These are phyloP conservation scores for Aspergillus sp. DNA, from an alignment of 2,329 filamentous ascomycete species.

Conservation along the genomic window DNA sequence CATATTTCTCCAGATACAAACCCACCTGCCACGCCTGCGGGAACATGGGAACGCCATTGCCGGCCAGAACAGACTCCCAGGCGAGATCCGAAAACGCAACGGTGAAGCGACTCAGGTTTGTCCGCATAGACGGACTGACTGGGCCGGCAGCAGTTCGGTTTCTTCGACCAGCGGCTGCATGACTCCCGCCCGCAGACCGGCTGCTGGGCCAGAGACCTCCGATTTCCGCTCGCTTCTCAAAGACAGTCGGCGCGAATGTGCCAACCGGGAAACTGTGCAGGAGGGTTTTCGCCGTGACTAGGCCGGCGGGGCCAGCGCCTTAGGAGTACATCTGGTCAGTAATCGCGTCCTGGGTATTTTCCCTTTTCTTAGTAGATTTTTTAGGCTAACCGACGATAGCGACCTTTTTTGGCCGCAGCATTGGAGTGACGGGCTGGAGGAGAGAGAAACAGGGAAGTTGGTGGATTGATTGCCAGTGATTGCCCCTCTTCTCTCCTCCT, in stretches of 20 bases:
- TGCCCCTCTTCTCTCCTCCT: too few species aligned
- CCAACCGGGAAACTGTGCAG: conserved; percentile 47
- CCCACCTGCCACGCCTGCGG: conserved; percentile 71
- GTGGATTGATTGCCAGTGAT: too few species aligned
- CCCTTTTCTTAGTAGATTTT: conserved; percentile 6
- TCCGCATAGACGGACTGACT: conserved; percentile 50
- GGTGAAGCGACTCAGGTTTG: conserved; percentile 68
- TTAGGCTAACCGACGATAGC: conserved; percentile 41
- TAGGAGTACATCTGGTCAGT: background rate
- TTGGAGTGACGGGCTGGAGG: too few species aligned
- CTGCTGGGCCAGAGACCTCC: conserved; percentile 68
- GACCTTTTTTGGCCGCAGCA: conserved; percentile 35
- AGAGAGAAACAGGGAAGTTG: too few species aligned
- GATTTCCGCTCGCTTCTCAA: conserved; percentile 55
- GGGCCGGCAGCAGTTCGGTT: conserved; percentile 2
- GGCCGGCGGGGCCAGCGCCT: conserved; percentile 61
- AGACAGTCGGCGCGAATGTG: conserved; percentile 59
- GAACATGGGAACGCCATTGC: conserved; percentile 48
- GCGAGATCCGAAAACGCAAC: conserved; percentile 54
- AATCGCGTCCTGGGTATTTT: too few species aligned
- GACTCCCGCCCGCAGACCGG: conserved; percentile 37
- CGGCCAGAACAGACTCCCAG: conserved; percentile 47
- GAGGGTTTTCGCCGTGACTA: conserved; percentile 64
- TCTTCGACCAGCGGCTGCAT: background rate
- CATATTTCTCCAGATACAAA: conserved; percentile 59